Conservation (phyloP, 2,329 filamentous ascomycete species). For the Stenocarpella maydis region DNA sequence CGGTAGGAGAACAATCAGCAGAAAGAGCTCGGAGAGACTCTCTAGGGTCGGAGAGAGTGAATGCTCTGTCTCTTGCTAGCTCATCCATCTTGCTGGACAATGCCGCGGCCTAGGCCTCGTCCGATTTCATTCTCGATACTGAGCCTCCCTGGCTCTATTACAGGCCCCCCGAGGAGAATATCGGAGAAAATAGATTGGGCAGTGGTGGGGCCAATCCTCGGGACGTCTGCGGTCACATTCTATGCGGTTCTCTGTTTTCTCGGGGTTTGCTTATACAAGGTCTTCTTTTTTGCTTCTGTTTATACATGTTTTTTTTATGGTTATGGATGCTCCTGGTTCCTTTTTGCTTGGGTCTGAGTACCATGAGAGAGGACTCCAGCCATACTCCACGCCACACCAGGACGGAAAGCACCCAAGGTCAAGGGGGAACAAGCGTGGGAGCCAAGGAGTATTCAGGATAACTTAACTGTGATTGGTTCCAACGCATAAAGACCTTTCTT, state of each 20-base stretch:
- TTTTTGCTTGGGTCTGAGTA: not conserved
- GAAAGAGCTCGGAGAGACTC: no score
- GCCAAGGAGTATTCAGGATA: constrained; percentile 23
- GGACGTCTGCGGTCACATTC: not conserved
- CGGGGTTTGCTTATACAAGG: not conserved
- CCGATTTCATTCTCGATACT: not conserved
- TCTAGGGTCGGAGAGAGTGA: not conserved
- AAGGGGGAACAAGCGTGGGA: not conserved
- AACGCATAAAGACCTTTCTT: no score
- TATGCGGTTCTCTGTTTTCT: not conserved
- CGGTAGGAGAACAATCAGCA: not conserved
- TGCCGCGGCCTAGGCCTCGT: no score
- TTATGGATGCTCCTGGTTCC: not conserved
- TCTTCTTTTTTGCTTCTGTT: not conserved
- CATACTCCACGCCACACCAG: not conserved
- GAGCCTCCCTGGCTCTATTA: no score
- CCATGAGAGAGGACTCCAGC: not conserved
- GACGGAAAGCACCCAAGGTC: constrained; percentile 10
- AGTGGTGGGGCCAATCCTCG: not conserved
- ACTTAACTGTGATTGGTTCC: no score
- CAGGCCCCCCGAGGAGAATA: no score
- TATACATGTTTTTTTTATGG: not conserved
- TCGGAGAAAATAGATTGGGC: not conserved
- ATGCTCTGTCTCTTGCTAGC: not conserved
- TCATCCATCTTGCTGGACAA: not conserved